phyloP scores from a whole-genome alignment of 2,329 filamentous ascomycete species.

The Talaromyces rugulosus region DNA sequence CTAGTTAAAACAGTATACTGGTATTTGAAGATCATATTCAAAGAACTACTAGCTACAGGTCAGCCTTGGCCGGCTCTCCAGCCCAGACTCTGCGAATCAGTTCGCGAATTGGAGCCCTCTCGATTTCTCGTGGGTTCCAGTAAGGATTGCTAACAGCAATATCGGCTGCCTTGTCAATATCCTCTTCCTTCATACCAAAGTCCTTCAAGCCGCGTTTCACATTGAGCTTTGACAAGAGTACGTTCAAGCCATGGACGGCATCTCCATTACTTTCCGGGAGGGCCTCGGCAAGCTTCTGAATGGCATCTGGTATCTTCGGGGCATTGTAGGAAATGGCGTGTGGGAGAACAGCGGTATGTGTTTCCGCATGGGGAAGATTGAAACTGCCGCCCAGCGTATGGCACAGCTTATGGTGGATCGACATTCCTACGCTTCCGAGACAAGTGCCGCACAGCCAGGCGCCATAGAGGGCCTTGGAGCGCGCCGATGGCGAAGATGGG shows the following conservation, averaged over 20 bases:
- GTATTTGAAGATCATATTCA: not conserved
- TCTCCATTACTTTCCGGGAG: conserved; percentile 57
- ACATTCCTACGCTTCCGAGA: conserved; percentile 58
- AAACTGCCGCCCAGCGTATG: conserved; percentile 62
- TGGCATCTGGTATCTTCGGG: conserved; percentile 49
- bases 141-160: conserved; percentile 57
- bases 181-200: conserved; percentile 57
- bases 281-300: conserved; percentile 50
- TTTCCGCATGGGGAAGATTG: conserved; percentile 62
- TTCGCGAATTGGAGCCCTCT: conserved; percentile 51
- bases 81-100: conserved; percentile 58
- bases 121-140: conserved; percentile 55
- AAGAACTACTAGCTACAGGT: conserved; percentile 37
- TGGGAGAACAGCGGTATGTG: conserved; percentile 60
- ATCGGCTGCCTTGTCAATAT: conserved; percentile 58
- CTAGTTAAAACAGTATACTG: not conserved
- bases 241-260: conserved; percentile 55
- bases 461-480: conserved; percentile 55
- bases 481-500: conserved; percentile 43
- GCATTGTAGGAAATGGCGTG: conserved; percentile 62
- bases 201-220: conserved; percentile 52
- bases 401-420: conserved; percentile 65
- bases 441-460: conserved; percentile 62
- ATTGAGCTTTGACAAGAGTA: conserved; percentile 50
- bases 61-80: conserved; percentile 53